A percentile compares a stretch with the other conserved stretches of the same genome.
phyloP scores from a whole-genome alignment of 2,329 filamentous ascomycete species.

The Hypoxylon sp. region DNA sequence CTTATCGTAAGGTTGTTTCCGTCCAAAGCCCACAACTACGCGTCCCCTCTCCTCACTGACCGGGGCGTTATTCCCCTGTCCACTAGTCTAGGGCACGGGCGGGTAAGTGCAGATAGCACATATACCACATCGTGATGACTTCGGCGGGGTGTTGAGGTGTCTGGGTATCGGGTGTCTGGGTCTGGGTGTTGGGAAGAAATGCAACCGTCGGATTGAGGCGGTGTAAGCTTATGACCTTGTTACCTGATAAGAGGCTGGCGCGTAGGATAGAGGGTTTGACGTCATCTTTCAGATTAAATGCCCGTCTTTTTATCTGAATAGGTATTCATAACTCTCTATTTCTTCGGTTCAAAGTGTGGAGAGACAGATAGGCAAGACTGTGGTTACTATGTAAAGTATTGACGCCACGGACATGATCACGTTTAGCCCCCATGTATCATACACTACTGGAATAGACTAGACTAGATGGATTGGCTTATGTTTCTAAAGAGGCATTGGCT shows the following conservation, averaged over 20 bases:
- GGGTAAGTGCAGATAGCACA: constrained; percentile 19
- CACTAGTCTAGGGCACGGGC: constrained; percentile 15
- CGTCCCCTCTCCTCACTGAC: constrained; percentile 1
- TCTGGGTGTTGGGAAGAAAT: too few species aligned
- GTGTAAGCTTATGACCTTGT: constrained; percentile 27
- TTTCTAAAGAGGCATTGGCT: constrained; percentile 20
- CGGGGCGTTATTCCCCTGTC: constrained; percentile 19
- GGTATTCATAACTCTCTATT: background rate
- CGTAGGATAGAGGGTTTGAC: constrained; percentile 14
- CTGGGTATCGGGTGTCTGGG: background rate
- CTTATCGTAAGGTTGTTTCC: constrained; percentile 5
- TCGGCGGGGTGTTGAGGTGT: constrained; percentile 6
- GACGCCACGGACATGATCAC: constrained; percentile 12
- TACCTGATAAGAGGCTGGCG: constrained; percentile 5
- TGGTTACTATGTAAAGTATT: constrained; percentile 17
- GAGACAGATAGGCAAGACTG: constrained; percentile 5
- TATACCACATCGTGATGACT: constrained; percentile 10
- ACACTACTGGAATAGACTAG: constrained; percentile 3
- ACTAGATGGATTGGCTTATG: constrained; percentile 19
- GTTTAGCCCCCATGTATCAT: constrained; percentile 20
- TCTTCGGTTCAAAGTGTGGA: constrained; percentile 8
- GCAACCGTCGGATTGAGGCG: constrained; percentile 23
- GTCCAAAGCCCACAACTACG: constrained; percentile 3
- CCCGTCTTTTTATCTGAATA: background rate
- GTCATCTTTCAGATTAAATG: constrained; percentile 15